phyloP scores from a whole-genome alignment of 2,329 filamentous ascomycete genomes.

The Fusarium sp. region DNA sequence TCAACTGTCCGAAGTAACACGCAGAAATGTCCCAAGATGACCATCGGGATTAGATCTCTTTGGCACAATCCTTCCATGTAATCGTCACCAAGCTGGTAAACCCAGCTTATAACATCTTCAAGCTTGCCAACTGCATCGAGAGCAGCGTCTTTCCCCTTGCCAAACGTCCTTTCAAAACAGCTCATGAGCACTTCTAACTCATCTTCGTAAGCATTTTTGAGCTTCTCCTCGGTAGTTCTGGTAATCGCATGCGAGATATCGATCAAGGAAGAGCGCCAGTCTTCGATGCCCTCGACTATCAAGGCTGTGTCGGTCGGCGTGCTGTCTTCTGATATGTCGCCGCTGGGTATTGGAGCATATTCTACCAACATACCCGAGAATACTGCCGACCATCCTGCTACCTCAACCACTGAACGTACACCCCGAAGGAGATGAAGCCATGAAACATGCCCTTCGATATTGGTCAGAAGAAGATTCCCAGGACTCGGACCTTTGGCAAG shows the following conservation, averaged over 20 bases:
- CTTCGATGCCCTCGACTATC: not conserved
- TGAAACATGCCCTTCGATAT: not conserved
- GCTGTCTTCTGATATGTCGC: not conserved
- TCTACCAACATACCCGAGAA: not conserved
- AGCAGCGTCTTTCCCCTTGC: not conserved
- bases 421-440: not conserved
- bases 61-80: not conserved
- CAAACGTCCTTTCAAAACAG: not conserved
- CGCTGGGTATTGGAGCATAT: not conserved
- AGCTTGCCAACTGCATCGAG: not conserved
- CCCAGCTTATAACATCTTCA: not conserved
- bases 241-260: not conserved
- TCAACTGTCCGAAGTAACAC: not conserved
- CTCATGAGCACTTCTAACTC: not conserved
- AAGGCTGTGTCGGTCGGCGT: not conserved
- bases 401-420: not conserved
- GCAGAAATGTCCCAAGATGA: not conserved
- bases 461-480: not conserved
- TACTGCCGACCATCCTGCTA: not conserved
- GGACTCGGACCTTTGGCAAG: not conserved
- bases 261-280: not conserved
- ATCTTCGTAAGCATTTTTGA: not conserved
- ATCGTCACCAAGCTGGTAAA: not conserved
- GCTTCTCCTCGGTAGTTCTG: not conserved
- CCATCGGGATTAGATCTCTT: not conserved